Conservation (phyloP, 805 yeast species). For the Barnettozyma sucrosica region DNA sequence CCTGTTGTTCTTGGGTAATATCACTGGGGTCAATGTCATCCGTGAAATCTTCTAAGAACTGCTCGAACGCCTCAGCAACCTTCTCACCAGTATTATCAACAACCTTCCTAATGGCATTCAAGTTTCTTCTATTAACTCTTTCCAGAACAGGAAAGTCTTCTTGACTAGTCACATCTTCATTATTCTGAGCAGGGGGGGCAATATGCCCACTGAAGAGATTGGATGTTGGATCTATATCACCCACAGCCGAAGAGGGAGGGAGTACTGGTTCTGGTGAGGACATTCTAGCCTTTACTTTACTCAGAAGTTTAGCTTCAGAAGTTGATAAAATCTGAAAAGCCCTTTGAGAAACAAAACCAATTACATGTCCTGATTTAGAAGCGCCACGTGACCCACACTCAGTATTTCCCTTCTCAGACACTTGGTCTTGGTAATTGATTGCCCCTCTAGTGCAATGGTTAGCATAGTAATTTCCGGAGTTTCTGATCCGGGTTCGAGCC, state of each 20-base stretch:
- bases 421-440: slow-evolving; percentile 12
- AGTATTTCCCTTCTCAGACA: background rate
- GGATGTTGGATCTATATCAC: slow-evolving; percentile 15
- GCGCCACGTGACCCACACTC: background rate
- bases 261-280: slow-evolving; percentile 17
- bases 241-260: slow-evolving; percentile 22
- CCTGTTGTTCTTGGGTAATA: slow-evolving; percentile 26
- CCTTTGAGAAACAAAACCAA: slow-evolving; percentile 3
- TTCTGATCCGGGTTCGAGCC: slow-evolving; percentile 51
- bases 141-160: slow-evolving; percentile 18
- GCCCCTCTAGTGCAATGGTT: slow-evolving; percentile 50
- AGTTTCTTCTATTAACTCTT: slow-evolving; percentile 46
- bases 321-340: background rate
- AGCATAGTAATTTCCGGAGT: slow-evolving; percentile 49
- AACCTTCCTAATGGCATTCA: slow-evolving; percentile 75
- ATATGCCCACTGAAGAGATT: slow-evolving; percentile 20
- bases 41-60: slow-evolving; percentile 65
- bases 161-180: slow-evolving; percentile 9
- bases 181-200: background rate
- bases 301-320: background rate
- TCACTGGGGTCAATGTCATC: slow-evolving; percentile 30
- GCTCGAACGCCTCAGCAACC: slow-evolving; percentile 86
- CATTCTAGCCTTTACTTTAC: slow-evolving; percentile 4
- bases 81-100: slow-evolving; percentile 90
- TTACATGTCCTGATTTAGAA: slow-evolving; percentile 18